Evolutionary conservation across 2,329 filamentous ascomycete species (phyloP).

Genomic region (Aureobasidium pullulans): DNA sequence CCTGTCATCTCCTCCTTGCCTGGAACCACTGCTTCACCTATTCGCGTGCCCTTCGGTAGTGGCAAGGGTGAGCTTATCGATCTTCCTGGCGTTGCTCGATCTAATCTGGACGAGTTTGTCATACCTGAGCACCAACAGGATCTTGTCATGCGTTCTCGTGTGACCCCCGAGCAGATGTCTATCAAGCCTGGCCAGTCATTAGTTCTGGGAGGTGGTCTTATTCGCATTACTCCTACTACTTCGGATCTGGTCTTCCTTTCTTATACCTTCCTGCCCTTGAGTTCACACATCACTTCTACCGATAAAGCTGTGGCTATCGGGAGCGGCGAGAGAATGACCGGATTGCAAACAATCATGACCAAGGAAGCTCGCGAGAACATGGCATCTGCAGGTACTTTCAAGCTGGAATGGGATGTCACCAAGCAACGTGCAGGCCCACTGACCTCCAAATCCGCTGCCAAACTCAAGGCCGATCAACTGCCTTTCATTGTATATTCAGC

Average conservation of each 20-base stretch:
- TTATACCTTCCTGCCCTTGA: conserved; percentile 79
- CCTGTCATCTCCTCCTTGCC: conserved; percentile 80
- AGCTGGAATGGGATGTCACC: conserved; percentile 76
- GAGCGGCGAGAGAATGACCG: conserved; percentile 51
- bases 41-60: conserved; percentile 81
- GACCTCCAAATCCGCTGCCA: conserved; percentile 55
- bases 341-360: conserved; percentile 55
- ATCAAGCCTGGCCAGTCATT: conserved; percentile 74
- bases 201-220: conserved; percentile 65
- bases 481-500: conserved; percentile 73
- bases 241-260: conserved; percentile 61
- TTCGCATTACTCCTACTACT: conserved; percentile 73
- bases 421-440: conserved; percentile 67
- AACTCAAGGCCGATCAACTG: conserved; percentile 58
- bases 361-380: conserved; percentile 27
- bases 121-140: conserved; percentile 55
- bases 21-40: conserved; percentile 91
- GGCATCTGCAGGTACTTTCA: conserved; percentile 63
- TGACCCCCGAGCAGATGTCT: conserved; percentile 64
- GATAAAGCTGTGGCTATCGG: conserved; percentile 73
- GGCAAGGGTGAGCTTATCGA: conserved; percentile 88
- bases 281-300: conserved; percentile 68
- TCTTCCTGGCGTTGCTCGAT: conserved; percentile 74
- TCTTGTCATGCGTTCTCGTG: conserved; percentile 70
- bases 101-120: conserved; percentile 64